Conservation (phyloP, 495 filamentous ascomycete genomes). For the Penicillium antarcticum region DNA sequence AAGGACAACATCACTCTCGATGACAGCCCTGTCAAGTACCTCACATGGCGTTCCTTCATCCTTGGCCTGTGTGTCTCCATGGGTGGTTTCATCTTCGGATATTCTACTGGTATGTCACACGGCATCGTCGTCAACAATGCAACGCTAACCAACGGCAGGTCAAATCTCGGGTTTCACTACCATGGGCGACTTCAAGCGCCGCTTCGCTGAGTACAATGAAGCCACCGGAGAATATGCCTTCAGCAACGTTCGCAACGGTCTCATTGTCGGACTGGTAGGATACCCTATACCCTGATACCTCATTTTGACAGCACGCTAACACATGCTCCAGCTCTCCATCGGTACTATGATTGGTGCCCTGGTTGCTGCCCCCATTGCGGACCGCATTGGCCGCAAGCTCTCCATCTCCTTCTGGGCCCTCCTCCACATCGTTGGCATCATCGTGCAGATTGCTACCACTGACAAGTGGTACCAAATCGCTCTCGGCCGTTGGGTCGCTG, state of each 20-base stretch:
- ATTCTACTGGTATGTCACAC: slow-evolving; percentile 54
- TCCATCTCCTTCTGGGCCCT: slow-evolving; percentile 56
- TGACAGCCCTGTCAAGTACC: slow-evolving; percentile 43
- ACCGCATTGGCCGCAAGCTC: slow-evolving; percentile 50
- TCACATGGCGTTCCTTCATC: slow-evolving; percentile 49
- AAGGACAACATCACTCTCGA: slow-evolving; percentile 41
- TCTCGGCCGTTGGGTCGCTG: slow-evolving; percentile 57
- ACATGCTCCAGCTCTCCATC: slow-evolving; percentile 46
- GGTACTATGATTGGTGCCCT: slow-evolving; percentile 70
- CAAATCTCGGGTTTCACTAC: slow-evolving; percentile 59
- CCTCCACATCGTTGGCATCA: slow-evolving; percentile 64
- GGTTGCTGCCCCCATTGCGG: slow-evolving; percentile 54
- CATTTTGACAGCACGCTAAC: slow-evolving; percentile 3
- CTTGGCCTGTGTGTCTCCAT: slow-evolving; percentile 58
- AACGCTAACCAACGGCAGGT: slow-evolving; percentile 25
- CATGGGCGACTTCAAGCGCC: slow-evolving; percentile 51
- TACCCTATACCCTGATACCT: no score
- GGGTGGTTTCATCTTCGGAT: slow-evolving; percentile 76
- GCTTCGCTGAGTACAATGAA: slow-evolving; percentile 41
- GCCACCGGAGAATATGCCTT: slow-evolving; percentile 40
- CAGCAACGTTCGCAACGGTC: slow-evolving; percentile 52
- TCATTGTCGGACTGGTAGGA: slow-evolving; percentile 54
- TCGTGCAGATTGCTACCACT: slow-evolving; percentile 61
- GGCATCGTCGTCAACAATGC: slow-evolving; percentile 3
- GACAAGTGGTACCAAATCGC: slow-evolving; percentile 53